Percentiles rank a stretch among this genome's conserved stretches.
phyloP scores from a whole-genome alignment of 768 basidiomycete species.

The Paxillus rubicundulus region DNA sequence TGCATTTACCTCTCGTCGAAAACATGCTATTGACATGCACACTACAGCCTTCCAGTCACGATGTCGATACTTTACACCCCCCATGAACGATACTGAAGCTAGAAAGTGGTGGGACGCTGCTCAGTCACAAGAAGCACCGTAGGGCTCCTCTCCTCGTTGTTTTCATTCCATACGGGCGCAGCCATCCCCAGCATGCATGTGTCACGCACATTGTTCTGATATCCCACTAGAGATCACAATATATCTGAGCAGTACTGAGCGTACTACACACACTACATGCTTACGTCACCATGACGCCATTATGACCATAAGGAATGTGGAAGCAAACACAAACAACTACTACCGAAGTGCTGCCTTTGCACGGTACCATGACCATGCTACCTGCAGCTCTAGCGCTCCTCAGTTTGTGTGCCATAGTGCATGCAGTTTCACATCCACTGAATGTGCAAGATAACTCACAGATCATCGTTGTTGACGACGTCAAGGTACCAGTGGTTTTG shows the following conservation, averaged over 20 bases:
- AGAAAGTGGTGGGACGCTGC: constrained; percentile 54
- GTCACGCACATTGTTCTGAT: constrained; percentile 12
- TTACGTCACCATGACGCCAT: constrained; percentile 32
- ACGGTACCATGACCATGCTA: constrained; percentile 23
- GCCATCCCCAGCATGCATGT: constrained; percentile 12
- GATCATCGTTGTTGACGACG: constrained; percentile 11
- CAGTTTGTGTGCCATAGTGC: constrained; percentile 9
- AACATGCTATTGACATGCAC: constrained; percentile 14
- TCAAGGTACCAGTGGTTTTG: constrained; percentile 50
- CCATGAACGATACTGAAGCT: constrained; percentile 54
- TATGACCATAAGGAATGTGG: background rate
- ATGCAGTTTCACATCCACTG: constrained; percentile 15
- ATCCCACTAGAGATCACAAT: background rate
- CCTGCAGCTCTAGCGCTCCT: constrained; percentile 17
- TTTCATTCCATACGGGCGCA: constrained; percentile 23
- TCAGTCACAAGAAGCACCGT: constrained; percentile 31
- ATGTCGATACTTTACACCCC: constrained; percentile 76
- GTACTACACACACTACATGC: background rate
- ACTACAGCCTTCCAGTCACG: constrained; percentile 69
- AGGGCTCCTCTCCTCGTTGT: constrained; percentile 31
- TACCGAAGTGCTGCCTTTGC: constrained; percentile 2
- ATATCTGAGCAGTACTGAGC: constrained; percentile 4
- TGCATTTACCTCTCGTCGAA: constrained; percentile 8
- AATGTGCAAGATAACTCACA: constrained; percentile 21
- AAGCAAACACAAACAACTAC: constrained; percentile 1